Evolutionary conservation across 2,329 filamentous ascomycete species (phyloP), one percentile per base, ranked within the genome.

Genomic region (Grosmannia serpens): DNA sequence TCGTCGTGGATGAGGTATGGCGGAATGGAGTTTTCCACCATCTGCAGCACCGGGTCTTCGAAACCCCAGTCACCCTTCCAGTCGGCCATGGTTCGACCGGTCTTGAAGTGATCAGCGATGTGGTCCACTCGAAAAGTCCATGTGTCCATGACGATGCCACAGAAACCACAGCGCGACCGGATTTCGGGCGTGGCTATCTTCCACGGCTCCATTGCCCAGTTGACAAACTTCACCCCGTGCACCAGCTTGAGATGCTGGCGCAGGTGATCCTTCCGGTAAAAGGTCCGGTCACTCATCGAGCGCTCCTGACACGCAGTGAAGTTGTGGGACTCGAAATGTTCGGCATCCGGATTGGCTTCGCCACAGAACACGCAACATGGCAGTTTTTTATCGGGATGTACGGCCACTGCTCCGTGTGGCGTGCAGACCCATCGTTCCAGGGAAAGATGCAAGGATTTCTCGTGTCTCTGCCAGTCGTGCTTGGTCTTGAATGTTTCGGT

Each of bases 1-100:
- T 85, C 82, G 70, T 83, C 73, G 68, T 85, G 80, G 73, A 85
- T 85, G 58, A 85, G 74, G 73, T 85, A 85, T 55, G 83, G 82
- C 57, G 83, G 83, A 59, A 86, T 84, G 53, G 82, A 82, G 66
- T 85, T 85, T 69, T 86, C 83, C 65, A 86, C 79, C 74, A 85
- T 79, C 62, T 82, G 75, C 64, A 84, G 73, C 49, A 86, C 77
- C 41, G 80, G 77, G 31, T 73, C 72, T 58, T 85, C 83, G 62
- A 86, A 85, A 75, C 83, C 83, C 82, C 83, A 85, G 70, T 84
- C 83, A 73, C 83, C 83, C 75, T 84, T 83, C 83, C 83, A 86
- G 69, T 85, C 81, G 62, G 79, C 80, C 83, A 86, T 86, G 65
- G 79, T 82, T 62, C 78, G 80, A 71, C 83, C 82, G 29, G 76